phyloP scores from a whole-genome alignment of 2,329 filamentous ascomycete species.

The Neopestalotiopsis sp. region DNA sequence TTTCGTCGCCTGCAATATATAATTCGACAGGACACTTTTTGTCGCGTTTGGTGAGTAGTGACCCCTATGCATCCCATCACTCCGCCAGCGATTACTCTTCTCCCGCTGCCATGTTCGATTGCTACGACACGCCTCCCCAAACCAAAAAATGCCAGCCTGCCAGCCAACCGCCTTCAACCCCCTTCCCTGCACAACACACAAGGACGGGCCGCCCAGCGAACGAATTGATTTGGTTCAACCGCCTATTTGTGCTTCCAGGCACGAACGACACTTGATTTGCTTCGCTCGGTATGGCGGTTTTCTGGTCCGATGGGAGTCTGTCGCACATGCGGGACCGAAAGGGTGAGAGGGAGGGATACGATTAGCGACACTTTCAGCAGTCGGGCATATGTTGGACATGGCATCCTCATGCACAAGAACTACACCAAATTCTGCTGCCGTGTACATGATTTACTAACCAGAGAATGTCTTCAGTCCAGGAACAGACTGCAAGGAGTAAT shows the following conservation, averaged over 20 bases:
- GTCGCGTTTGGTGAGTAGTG: background rate
- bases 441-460: slow-evolving; percentile 23
- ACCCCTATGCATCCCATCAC: background rate
- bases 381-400: slow-evolving; percentile 24
- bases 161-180: slow-evolving; percentile 5
- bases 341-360: slow-evolving; percentile 22
- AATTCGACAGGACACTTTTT: background rate
- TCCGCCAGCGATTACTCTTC: background rate
- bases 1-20: background rate
- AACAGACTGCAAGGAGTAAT: slow-evolving; percentile 22
- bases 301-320: background rate
- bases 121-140: background rate
- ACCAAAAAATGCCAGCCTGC: background rate
- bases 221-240: slow-evolving; percentile 15
- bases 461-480: slow-evolving; percentile 27
- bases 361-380: slow-evolving; percentile 24
- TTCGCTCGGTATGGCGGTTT: slow-evolving; percentile 12
- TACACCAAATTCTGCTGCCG: slow-evolving; percentile 18
- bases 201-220: slow-evolving; percentile 12
- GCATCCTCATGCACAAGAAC: slow-evolving; percentile 10
- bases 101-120: background rate
- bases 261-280: slow-evolving; percentile 18
- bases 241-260: slow-evolving; percentile 15
- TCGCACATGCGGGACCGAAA: slow-evolving; percentile 8
- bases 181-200: slow-evolving; percentile 8